Evolutionary conservation across 345 rosid species (phyloP).

Genomic region (Sapria himalayana): DNA sequence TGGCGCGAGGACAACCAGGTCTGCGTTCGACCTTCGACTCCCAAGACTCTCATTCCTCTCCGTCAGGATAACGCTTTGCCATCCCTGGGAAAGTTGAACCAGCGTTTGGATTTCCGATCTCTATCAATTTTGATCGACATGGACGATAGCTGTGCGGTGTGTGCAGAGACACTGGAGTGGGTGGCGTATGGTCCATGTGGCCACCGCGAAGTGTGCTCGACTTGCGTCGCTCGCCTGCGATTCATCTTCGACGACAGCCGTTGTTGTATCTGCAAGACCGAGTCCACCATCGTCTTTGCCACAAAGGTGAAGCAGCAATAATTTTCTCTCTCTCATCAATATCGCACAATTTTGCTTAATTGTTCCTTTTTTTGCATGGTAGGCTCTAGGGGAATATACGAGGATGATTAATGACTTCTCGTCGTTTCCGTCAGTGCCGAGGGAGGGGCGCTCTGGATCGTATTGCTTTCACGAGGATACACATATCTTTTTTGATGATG

Average conservation of each 20-base stretch:
- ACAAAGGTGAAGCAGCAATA: slow-evolving; percentile 84
- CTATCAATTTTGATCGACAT: too few species aligned
- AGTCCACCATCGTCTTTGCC: slow-evolving; percentile 32
- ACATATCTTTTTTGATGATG: slow-evolving; percentile 69
- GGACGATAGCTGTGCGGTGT: slow-evolving; percentile 89
- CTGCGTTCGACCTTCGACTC: too few species aligned
- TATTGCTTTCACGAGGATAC: slow-evolving; percentile 87
- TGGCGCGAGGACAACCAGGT: too few species aligned
- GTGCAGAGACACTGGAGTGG: slow-evolving; percentile 81
- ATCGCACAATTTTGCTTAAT: neutral
- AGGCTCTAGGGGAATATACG: slow-evolving; percentile 91
- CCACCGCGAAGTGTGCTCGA: slow-evolving; percentile 75
- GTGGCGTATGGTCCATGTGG: slow-evolving; percentile 84
- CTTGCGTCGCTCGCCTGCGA: slow-evolving; percentile 82
- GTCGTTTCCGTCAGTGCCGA: slow-evolving; percentile 52
- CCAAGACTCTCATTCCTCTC: too few species aligned
- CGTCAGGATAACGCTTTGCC: too few species aligned
- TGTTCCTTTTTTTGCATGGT: neutral
- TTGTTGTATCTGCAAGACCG: slow-evolving; percentile 85
- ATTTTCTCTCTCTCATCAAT: neutral
- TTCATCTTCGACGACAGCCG: slow-evolving; percentile 70
- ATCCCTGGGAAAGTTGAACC: too few species aligned
- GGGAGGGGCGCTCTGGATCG: slow-evolving; percentile 55
- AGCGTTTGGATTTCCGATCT: too few species aligned
- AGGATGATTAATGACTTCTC: slow-evolving; percentile 73